Evolutionary conservation across 345 rosid genomes (phyloP).

Genomic region (Lumnitzera racemosa): DNA sequence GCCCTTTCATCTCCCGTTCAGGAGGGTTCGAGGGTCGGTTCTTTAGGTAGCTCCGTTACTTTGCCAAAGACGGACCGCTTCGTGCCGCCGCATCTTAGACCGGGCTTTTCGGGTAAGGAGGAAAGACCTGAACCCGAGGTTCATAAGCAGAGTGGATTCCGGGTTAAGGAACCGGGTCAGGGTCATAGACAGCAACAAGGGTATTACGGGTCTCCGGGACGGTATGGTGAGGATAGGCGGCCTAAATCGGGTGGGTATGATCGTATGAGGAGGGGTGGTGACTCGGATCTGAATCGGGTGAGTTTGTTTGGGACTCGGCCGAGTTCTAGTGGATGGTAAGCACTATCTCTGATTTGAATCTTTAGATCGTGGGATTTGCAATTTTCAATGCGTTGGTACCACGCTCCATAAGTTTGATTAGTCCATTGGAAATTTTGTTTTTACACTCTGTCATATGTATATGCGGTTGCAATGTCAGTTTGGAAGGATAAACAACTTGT

Average conservation of each 20-base stretch:
- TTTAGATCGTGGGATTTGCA: too few relatives aligned
- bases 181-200: slow-evolving; percentile 24
- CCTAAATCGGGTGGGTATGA: slow-evolving; percentile 72
- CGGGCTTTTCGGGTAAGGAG: slow-evolving; percentile 60
- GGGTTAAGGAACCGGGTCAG: slow-evolving; percentile 17
- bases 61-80: slow-evolving; percentile 46
- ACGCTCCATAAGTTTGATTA: too few relatives aligned
- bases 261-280: slow-evolving; percentile 28
- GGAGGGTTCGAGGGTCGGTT: slow-evolving; percentile 16
- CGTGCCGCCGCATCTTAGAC: slow-evolving; percentile 95
- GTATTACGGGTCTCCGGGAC: slow-evolving; percentile 25
- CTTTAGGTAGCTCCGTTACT: slow-evolving; percentile 10
- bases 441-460: too few relatives aligned
- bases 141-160: slow-evolving; percentile 9
- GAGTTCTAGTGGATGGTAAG: slow-evolving; percentile 60
- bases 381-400: too few relatives aligned
- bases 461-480: too few relatives aligned
- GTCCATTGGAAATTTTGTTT: too few relatives aligned
- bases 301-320: slow-evolving; percentile 63
- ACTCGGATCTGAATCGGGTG: slow-evolving; percentile 40
- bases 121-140: slow-evolving; percentile 39
- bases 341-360: too few relatives aligned
- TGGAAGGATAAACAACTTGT: too few relatives aligned
- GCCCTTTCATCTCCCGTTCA: slow-evolving; percentile 4
- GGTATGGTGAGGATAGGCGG: slow-evolving; percentile 45